Percentiles rank a stretch among this genome's conserved stretches.
phyloP scores from a whole-genome alignment of 1,139 yeast genomes.

The Sporopachydermia cereana region DNA sequence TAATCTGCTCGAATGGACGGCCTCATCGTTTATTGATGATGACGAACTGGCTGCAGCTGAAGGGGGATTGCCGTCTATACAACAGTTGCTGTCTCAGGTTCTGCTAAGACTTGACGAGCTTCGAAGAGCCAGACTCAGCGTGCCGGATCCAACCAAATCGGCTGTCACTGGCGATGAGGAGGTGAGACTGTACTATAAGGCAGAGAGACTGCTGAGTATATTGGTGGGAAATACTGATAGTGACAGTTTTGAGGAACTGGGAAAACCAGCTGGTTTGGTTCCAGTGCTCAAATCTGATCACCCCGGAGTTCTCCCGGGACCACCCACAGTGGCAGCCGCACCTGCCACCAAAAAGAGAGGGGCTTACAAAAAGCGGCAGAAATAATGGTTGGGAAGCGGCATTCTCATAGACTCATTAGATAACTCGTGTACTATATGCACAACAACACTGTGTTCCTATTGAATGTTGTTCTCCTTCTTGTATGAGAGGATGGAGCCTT shows the following conservation, averaged over 20 bases:
- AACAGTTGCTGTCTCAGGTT: slow-evolving; percentile 40
- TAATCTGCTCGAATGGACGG: slow-evolving; percentile 43
- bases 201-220: slow-evolving; percentile 38
- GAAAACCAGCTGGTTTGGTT: slow-evolving; percentile 23
- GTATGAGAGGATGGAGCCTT: slow-evolving; percentile 17
- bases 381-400: too few species aligned
- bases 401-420: background rate
- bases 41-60: slow-evolving; percentile 40
- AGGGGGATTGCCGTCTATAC: slow-evolving; percentile 34
- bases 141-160: slow-evolving; percentile 22
- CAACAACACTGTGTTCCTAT: background rate
- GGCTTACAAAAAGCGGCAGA: slow-evolving; percentile 1
- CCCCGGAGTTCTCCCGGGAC: slow-evolving; percentile 71
- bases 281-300: slow-evolving; percentile 71
- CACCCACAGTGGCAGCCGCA: slow-evolving; percentile 15
- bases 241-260: slow-evolving; percentile 16
- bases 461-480: slow-evolving; percentile 7
- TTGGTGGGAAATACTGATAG: slow-evolving; percentile 23
- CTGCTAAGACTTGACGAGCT: slow-evolving; percentile 48
- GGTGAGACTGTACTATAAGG: slow-evolving; percentile 36
- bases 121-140: slow-evolving; percentile 46
- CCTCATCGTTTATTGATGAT: slow-evolving; percentile 37
- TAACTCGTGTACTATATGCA: background rate
- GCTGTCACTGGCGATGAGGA: slow-evolving; percentile 33
- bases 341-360: slow-evolving; percentile 1